Conservation (phyloP, 495 filamentous ascomycete species). For the Trypethelium eluteriae region DNA sequence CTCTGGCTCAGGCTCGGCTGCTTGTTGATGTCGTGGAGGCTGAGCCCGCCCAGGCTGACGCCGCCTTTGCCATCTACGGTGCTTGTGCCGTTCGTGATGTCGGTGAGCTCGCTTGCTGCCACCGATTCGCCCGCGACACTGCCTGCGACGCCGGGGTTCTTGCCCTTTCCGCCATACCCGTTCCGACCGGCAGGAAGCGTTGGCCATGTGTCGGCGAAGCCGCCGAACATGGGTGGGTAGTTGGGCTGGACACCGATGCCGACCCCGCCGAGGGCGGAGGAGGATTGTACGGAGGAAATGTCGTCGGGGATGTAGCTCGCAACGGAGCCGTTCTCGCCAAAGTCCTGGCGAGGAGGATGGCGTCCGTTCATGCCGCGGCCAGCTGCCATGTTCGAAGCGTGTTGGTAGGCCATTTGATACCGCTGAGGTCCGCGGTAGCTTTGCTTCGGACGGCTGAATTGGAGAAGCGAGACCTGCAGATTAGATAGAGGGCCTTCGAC, state of each 20-base stretch:
- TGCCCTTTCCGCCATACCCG: conserved; percentile 42
- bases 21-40: conserved; percentile 65
- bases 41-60: conserved; percentile 75
- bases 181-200: conserved; percentile 52
- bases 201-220: conserved; percentile 88
- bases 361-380: conserved; percentile 45
- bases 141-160: conserved; percentile 58
- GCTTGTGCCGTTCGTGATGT: conserved; percentile 62
- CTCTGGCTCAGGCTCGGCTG: conserved; percentile 78
- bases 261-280: conserved; percentile 67
- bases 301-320: conserved; percentile 94
- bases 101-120: conserved; percentile 78
- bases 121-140: conserved; percentile 87
- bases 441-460: conserved; percentile 90
- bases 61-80: conserved; percentile 71
- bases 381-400: conserved; percentile 49
- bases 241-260: conserved; percentile 60
- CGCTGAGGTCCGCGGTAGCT: conserved; percentile 84
- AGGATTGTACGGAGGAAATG: conserved; percentile 91
- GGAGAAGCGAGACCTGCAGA: conserved; percentile 84
- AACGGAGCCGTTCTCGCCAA: conserved; percentile 77
- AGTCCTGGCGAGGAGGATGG: conserved; percentile 52
- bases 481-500: conserved; percentile 97
- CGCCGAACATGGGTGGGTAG: conserved; percentile 92
- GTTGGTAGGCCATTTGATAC: conserved; percentile 76